Evolutionary conservation across 2,329 filamentous ascomycete species (phyloP).

Genomic region (Passalora sequoiae): DNA sequence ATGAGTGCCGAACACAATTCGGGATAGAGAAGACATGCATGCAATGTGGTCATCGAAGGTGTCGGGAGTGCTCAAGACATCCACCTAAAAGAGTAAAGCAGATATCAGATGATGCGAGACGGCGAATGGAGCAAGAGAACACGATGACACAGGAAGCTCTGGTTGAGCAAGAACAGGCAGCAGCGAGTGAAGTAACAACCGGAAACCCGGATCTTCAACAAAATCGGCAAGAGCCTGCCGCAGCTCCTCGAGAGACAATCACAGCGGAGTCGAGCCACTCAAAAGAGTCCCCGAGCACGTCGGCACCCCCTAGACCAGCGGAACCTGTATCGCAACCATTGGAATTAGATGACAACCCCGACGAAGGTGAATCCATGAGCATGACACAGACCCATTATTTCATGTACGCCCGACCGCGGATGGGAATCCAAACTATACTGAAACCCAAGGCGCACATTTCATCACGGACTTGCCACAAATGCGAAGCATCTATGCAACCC

Average conservation of each 20-base stretch:
- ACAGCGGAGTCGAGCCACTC: constrained; percentile 1
- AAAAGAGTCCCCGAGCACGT: constrained; percentile 6
- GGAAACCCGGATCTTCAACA: constrained; percentile 1
- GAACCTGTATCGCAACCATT: constrained; percentile 1
- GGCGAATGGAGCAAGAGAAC: constrained; percentile 26
- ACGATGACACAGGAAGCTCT: constrained; percentile 6
- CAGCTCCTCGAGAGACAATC: constrained; percentile 5
- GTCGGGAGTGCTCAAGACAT: constrained; percentile 72
- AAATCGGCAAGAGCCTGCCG: constrained; percentile 4
- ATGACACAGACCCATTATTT: constrained; percentile 9
- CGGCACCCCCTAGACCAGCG: constrained; percentile 3
- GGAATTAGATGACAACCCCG: constrained; percentile 4
- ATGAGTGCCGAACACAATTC: constrained; percentile 72
- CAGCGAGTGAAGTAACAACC: not conserved
- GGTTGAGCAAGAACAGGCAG: constrained; percentile 9
- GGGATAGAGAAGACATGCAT: constrained; percentile 67
- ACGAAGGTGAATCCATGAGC: constrained; percentile 8
- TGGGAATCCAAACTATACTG: constrained; percentile 46
- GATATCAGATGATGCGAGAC: constrained; percentile 50
- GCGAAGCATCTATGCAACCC: constrained; percentile 34
- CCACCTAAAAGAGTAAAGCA: constrained; percentile 61
- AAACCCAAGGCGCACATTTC: constrained; percentile 65
- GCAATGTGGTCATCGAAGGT: constrained; percentile 73
- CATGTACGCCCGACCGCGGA: constrained; percentile 22
- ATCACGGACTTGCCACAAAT: constrained; percentile 77